These are phyloP conservation scores for Penicillium waksmanii DNA, from an alignment of 495 filamentous ascomycete species.

Conservation along the genomic window DNA sequence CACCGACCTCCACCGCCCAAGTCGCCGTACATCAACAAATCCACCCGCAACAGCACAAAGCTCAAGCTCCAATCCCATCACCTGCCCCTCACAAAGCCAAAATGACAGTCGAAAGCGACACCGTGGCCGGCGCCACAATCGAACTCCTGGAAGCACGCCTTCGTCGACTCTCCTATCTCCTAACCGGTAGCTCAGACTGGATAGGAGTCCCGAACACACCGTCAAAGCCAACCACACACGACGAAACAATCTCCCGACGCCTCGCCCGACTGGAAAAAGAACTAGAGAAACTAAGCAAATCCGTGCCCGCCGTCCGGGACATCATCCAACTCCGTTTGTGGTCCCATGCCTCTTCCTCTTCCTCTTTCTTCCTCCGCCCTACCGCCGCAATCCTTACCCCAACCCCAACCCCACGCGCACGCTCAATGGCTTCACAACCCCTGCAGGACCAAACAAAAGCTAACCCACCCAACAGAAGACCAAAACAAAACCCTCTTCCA, in stretches of 20 bases:
- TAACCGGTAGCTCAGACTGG: constrained; percentile 63
- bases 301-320: constrained; percentile 52
- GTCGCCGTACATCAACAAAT: constrained; percentile 11
- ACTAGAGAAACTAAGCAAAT: constrained; percentile 52
- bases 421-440: too few species aligned
- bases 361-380: not conserved
- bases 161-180: constrained; percentile 70
- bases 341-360: constrained; percentile 3
- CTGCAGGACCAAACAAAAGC: not conserved
- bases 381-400: not conserved
- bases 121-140: constrained; percentile 60
- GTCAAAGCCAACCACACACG: constrained; percentile 40
- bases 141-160: constrained; percentile 78
- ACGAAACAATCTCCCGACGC: constrained; percentile 53
- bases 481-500: constrained; percentile 63
- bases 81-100: constrained; percentile 5
- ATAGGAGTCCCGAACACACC: constrained; percentile 43
- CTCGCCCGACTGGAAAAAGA: constrained; percentile 67
- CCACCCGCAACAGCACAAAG: not conserved
- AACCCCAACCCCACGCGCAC: not conserved
- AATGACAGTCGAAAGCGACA: constrained; percentile 44
- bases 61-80: not conserved
- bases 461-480: constrained; percentile 44
- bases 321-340: constrained; percentile 52
- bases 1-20: constrained; percentile 13